Evolutionary conservation across 2,329 filamentous ascomycete genomes (phyloP).

Genomic region (Calonectria pseudoturangicola): DNA sequence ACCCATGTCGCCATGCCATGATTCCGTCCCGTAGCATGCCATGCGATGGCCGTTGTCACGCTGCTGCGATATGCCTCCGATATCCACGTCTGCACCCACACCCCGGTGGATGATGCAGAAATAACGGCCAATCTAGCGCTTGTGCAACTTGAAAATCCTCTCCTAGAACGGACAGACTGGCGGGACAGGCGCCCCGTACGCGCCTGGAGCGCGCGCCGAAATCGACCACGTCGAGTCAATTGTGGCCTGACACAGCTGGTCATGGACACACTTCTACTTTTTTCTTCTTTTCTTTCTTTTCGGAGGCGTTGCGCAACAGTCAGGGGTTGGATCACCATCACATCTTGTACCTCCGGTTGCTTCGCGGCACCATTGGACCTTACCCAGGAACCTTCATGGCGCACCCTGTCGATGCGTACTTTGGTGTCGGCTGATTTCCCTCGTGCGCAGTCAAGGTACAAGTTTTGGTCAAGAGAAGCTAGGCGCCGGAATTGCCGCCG

Average conservation of each 20-base stretch:
- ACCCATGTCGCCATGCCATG: constrained; percentile 26
- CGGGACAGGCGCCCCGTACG: constrained; percentile 35
- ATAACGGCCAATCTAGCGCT: constrained; percentile 36
- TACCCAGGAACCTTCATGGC: constrained; percentile 13
- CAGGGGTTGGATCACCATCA: not conserved
- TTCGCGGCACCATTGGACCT: constrained; percentile 24
- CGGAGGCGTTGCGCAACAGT: not conserved
- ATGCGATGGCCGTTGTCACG: constrained; percentile 30
- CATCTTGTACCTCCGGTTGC: not conserved
- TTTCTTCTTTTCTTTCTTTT: not conserved
- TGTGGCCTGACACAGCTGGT: constrained; percentile 36
- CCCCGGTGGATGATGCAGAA: constrained; percentile 34
- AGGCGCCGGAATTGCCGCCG: constrained; percentile 37
- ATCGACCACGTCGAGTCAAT: constrained; percentile 23
- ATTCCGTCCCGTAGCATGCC: constrained; percentile 26
- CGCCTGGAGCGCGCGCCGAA: constrained; percentile 29
- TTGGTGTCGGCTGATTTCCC: constrained; percentile 21
- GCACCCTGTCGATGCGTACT: constrained; percentile 24
- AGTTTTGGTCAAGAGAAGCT: constrained; percentile 17
- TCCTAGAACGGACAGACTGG: constrained; percentile 8
- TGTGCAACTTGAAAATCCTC: constrained; percentile 36
- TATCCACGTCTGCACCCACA: constrained; percentile 27
- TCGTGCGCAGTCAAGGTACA: not conserved
- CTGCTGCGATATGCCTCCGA: constrained; percentile 19
- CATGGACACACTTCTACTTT: constrained; percentile 3